Base-by-base conservation (phyloP, 495 filamentous ascomycete genomes). In the Margaritispora aquatica region DNA sequence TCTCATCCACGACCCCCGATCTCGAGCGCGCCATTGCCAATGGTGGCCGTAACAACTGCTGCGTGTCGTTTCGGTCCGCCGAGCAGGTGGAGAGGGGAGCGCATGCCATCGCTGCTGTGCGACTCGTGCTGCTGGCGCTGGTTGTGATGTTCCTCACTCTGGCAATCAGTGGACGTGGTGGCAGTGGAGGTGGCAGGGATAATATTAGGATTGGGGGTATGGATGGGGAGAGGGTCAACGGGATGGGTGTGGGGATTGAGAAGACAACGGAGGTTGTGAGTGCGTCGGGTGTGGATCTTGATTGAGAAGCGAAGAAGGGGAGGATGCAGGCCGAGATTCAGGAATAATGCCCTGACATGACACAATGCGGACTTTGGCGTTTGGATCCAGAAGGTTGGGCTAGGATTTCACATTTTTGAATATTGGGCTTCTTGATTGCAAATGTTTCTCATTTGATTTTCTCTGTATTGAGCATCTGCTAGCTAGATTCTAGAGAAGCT, bases 1-100 rank as follows among this genome's bases (percentile, higher is more conserved):
- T 64, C 53, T 57, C 53, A 0, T 55, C 60, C 20, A 34, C 54
- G 1, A 57, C 57, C 1, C 57, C 57, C 2, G 58, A 60, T 50
- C 47, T 64, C 1, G 62, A 64, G 48, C 19, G 58, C 10, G 54
- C 60, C 13, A 24, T 62, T 13, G 31, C 55, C 8, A 29, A 26
- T 19, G 51, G 55, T 23, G 24, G 11, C 20, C 44, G 36, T 22
- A 19, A 8, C 3, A 64, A 64, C 26, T 64, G 62, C 54, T 64
- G 57, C 22, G 62, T 64, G 8, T 23, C 29, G 4, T 63, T 60
- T 26, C 38, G 24, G 2, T 8, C 38, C 15, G 46, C 19, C 20
- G 47, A 50, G 7, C 11, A 26, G 19, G 27, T 24, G 26, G 21
- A 34, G 36, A 10, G 23, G 24, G 1, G 17, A 0, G 55, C 17